Evolutionary conservation across 179 eudicot species (phyloP), one percentile per base, ranked within the genome.

Genomic region (Drosera spatulata): DNA sequence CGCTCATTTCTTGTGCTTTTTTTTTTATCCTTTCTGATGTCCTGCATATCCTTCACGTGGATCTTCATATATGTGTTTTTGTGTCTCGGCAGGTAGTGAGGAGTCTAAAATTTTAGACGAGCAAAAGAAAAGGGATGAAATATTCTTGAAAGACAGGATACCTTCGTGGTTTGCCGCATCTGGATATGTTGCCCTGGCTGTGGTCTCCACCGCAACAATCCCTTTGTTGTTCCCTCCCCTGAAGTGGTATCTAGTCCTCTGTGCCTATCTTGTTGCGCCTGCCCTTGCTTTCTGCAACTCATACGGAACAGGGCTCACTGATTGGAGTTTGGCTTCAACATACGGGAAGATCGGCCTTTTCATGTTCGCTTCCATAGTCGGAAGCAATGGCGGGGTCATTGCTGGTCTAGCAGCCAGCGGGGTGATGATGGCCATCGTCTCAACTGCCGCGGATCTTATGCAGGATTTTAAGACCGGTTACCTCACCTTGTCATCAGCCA

Each of bases 201-300:
- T 95, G 57, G 74, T 93, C 63, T 93, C 99, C 55, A 86, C 75
- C 2, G 84, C 85, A 51, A 66, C 77, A 59, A 73, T 93, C 55
- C 99, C 97, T 9, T 54, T 71, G 62, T 77, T 93, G 50, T 93
- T 93, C 50, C 96, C 96, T n/a, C 88, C 96, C 41, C 79, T 93
- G 8, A 93, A 86, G 62, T 93, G 99, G 99, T 93, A 93, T 57
- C 67, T 93, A 3, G 96, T 93, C 61, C 88, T 93, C 10, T 82
- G 93, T 70, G 71, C 90, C 2, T 93, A 93, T 67, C 22, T 89
- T 38, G 40, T 93, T 41, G 99, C 95, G 47, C 99, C 99, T 50
- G 99, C 99, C 55, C 90, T 93, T 63, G 99, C 96, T 56, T 93
- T 93, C 71, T 93, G 99, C 86, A 93, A 93, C 70, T 93, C 99